Conservation (phyloP, 176 grass and related monocot species). For the Rhipidocladum racemiflorum region DNA sequence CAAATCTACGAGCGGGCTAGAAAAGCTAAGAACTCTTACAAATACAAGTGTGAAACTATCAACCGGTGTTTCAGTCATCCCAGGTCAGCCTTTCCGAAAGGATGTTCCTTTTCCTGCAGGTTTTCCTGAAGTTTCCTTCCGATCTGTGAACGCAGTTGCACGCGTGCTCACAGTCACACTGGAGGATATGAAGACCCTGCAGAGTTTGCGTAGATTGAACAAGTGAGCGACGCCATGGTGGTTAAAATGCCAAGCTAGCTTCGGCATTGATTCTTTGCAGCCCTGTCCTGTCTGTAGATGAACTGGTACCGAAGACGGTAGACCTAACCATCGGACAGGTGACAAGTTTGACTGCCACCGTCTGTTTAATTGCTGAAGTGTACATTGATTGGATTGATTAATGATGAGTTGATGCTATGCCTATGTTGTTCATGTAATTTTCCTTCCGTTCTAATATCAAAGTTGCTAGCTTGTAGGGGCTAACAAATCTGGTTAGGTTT, state of each 20-base stretch:
- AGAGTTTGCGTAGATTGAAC: neutral
- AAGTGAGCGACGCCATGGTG: conserved; percentile 3
- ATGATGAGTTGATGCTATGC: neutral
- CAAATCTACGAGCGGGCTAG: too few species aligned
- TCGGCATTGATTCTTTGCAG: conserved; percentile 9
- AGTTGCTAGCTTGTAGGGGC: neutral
- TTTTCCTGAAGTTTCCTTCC: neutral
- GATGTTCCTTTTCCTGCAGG: conserved; percentile 18
- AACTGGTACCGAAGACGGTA: neutral
- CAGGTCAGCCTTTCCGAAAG: conserved; percentile 27
- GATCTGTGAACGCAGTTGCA: conserved; percentile 24
- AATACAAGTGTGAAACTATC: conserved; percentile 22
- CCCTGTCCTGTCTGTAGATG: neutral
- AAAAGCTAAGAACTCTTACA: neutral
- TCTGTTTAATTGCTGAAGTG: conserved; percentile 12
- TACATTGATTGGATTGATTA: conserved; percentile 13
- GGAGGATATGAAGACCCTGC: neutral
- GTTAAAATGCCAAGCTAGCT: conserved; percentile 10
- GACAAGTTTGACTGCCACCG: neutral
- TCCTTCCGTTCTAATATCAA: neutral
- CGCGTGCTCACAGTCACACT: conserved; percentile 11
- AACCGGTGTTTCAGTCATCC: conserved; percentile 31
- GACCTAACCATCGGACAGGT: conserved; percentile 26
- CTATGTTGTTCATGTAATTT: neutral
- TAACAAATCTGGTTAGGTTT: conserved; percentile 26